Conservation (phyloP, 441 rosid genomes). For the Bruguiera hainesii region DNA sequence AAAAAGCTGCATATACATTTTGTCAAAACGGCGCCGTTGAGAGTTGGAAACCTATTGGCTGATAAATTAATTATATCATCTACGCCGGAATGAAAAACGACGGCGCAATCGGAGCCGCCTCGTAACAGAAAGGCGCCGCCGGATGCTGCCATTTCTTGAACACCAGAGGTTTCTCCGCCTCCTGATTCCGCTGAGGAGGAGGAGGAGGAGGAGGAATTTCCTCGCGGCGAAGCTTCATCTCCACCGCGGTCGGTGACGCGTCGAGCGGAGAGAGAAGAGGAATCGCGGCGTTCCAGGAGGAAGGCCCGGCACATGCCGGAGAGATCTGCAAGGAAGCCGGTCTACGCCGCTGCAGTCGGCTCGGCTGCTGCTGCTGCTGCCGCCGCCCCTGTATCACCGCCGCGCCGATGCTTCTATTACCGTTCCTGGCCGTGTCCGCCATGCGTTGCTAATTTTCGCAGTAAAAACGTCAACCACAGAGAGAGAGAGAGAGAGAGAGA, state of each 20-base stretch:
- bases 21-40: not conserved
- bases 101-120: conserved; percentile 39
- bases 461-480: not conserved
- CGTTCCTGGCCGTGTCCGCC: conserved; percentile 34
- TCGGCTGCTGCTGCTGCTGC: conserved; percentile 46
- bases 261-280: conserved; percentile 84
- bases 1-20: not conserved
- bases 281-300: conserved; percentile 75
- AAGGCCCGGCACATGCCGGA: conserved; percentile 35
- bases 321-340: conserved; percentile 65
- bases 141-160: conserved; percentile 91
- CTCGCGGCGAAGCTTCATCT: conserved; percentile 22
- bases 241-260: conserved; percentile 50
- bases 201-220: conserved; percentile 25
- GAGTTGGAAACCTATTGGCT: not conserved
- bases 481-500: too few species aligned
- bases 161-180: conserved; percentile 32
- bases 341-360: conserved; percentile 71
- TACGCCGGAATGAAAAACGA: conserved; percentile 56
- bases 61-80: conserved; percentile 1
- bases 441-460: conserved; percentile 12
- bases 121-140: conserved; percentile 71
- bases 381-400: not conserved
- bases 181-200: conserved; percentile 21
- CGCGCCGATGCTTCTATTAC: conserved; percentile 19